phyloP scores from a whole-genome alignment of 352 stramenopile species.

The Phytophthora pinifolia region DNA sequence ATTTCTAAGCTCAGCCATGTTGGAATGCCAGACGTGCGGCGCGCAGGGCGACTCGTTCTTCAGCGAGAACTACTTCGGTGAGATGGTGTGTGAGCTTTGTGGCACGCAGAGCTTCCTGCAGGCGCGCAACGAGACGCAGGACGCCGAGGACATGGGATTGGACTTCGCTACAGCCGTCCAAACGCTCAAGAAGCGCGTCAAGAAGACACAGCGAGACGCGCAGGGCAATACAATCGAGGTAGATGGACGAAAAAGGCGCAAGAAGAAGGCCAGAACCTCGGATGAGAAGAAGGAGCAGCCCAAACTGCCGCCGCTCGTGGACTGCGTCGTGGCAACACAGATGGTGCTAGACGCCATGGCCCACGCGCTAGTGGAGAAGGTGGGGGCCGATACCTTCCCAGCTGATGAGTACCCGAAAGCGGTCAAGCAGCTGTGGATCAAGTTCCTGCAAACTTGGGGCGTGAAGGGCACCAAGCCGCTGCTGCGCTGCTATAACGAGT shows the following conservation, averaged over 20 bases:
- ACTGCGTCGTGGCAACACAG: slow-evolving; percentile 67
- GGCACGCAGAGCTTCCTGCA: slow-evolving; percentile 84
- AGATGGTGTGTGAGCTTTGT: slow-evolving; percentile 85
- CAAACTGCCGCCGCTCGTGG: slow-evolving; percentile 38
- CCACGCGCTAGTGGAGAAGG: slow-evolving; percentile 37
- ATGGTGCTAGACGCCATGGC: slow-evolving; percentile 59
- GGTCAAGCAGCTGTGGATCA: slow-evolving; percentile 69
- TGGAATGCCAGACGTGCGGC: slow-evolving; percentile 80
- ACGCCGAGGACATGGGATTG: slow-evolving; percentile 72
- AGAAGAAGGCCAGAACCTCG: background rate
- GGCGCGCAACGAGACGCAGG: slow-evolving; percentile 80
- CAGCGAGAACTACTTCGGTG: slow-evolving; percentile 82
- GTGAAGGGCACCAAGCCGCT: slow-evolving; percentile 56
- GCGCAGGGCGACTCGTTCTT: slow-evolving; percentile 77
- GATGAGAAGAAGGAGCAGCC: slow-evolving; percentile 2
- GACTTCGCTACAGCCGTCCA: slow-evolving; percentile 36
- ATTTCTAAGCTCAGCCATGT: slow-evolving; percentile 34
- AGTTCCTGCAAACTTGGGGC: slow-evolving; percentile 65
- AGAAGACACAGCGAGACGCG: slow-evolving; percentile 23
- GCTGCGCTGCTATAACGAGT: slow-evolving; percentile 76
- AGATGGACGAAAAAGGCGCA: slow-evolving; percentile 1
- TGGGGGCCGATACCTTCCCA: slow-evolving; percentile 40
- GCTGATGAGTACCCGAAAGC: slow-evolving; percentile 43
- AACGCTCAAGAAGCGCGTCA: slow-evolving; percentile 41
- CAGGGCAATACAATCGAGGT: slow-evolving; percentile 1